Evolutionary conservation across 306 rosid genomes (phyloP).

Genomic region (Castanea sativa): DNA sequence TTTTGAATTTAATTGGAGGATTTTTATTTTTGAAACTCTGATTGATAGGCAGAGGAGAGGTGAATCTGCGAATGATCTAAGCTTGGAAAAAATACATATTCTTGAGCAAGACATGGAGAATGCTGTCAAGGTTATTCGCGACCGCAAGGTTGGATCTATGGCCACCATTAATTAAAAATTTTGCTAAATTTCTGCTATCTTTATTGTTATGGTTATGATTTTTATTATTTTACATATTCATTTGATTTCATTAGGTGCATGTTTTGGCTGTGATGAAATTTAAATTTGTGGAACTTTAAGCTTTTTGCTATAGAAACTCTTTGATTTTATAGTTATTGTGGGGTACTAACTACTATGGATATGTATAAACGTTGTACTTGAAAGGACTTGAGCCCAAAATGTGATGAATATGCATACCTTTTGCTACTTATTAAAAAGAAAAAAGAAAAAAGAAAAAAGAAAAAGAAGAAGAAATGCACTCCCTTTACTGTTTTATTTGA

Average conservation of each 20-base stretch:
- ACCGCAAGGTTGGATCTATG: conserved; percentile 50
- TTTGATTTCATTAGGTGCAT: background rate
- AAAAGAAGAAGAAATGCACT: no score
- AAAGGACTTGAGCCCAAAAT: no score
- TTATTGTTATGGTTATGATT: background rate
- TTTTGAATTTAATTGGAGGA: background rate
- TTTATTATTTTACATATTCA: background rate
- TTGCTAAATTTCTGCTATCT: background rate
- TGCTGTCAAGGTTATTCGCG: conserved; percentile 54
- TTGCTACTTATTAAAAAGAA: no score
- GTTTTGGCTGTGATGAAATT: background rate
- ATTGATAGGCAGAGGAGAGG: conserved; percentile 72
- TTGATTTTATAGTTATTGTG: background rate
- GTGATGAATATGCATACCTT: no score
- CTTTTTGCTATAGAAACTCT: background rate
- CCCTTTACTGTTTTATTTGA: no score
- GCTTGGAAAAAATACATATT: conserved; percentile 46
- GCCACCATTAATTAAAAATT: background rate
- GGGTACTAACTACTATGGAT: no score
- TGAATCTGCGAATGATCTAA: conserved; percentile 55
- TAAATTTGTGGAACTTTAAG: background rate
- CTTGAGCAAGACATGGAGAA: conserved; percentile 68
- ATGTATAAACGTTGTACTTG: no score
- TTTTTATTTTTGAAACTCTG: background rate
- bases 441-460: no score